Evolutionary conservation across 2,329 filamentous ascomycete species (phyloP), one percentile per base, ranked within the genome.

Genomic region (Ceratocystis cubensis): DNA sequence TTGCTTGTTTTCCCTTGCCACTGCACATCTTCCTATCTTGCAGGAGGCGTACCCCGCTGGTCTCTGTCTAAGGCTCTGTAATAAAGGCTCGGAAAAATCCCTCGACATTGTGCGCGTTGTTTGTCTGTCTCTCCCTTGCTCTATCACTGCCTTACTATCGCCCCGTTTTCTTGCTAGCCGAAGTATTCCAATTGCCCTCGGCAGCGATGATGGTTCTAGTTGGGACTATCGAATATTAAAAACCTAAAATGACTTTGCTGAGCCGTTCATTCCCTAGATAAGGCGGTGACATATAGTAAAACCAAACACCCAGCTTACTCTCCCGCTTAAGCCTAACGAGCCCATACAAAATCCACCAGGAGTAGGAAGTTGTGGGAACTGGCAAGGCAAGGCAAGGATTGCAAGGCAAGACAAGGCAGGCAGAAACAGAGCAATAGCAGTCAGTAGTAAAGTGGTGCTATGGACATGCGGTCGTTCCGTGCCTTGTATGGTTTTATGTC

Each of bases 321-420:
- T 28, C 50, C 13, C n/a, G 22, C 53, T 22, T 8, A 30, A 57
- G 22, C 53, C 53, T 28, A 33, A 57, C 15, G 30, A 30, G 25
- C 15, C 53, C 4, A 33, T 17, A 30, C 22, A 28, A 57, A 33
- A 57, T 57, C 53, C 53, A 13, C 53, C 15, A 57, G 53, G 53
- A 57, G 25, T 6, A 57, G 53, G 53, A 41, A 57, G 53, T 57
- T 57, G 53, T 57, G 53, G 53, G 17, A 28, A 57, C 53, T 33
- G 8, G 46, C 22, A 44, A 57, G 63, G 46, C 22, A 44, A 57
- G 63, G 59, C 28, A 65, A 57, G 53, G 53, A 57, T 57, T 15
- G 53, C 53, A 28, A 57, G 17, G 6, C 53, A 22, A 30, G 15
- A 30, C 53, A 57, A 30, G 37, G 37, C 10, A 41, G 37, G 37